A percentile compares a stretch with the other conserved stretches of the same genome.
These are phyloP conservation scores for Penicillium sp. DNA, from an alignment of 2,329 filamentous ascomycete species.

Conservation along the genomic window DNA sequence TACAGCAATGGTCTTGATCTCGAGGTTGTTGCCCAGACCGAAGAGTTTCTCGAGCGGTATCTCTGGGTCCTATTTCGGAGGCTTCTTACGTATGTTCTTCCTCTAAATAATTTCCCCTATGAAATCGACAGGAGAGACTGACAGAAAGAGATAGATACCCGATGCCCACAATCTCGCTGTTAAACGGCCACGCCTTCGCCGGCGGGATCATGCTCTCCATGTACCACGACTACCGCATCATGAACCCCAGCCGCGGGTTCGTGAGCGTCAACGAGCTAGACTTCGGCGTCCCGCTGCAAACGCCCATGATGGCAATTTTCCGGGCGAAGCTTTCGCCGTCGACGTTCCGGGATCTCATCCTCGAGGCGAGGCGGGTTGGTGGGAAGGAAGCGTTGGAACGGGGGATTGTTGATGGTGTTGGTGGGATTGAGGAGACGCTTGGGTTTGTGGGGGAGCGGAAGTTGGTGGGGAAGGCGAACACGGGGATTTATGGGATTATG, in stretches of 20 bases:
- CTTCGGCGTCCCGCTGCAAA: constrained; percentile 75
- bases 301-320: constrained; percentile 77
- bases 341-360: constrained; percentile 67
- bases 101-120: not conserved
- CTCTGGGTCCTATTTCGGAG: constrained; percentile 70
- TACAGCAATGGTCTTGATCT: constrained; percentile 85
- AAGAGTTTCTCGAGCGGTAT: constrained; percentile 64
- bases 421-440: constrained; percentile 67
- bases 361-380: constrained; percentile 74
- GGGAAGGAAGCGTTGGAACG: constrained; percentile 66
- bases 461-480: constrained; percentile 65
- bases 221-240: constrained; percentile 82
- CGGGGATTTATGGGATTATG: constrained; percentile 70
- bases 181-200: constrained; percentile 82
- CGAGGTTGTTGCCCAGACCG: constrained; percentile 63
- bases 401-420: constrained; percentile 72
- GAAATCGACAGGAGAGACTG: constrained; percentile 1
- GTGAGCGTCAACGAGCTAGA: constrained; percentile 82
- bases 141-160: constrained; percentile 58
- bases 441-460: constrained; percentile 63
- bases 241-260: constrained; percentile 72
- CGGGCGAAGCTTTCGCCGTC: constrained; percentile 65
- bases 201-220: constrained; percentile 81
- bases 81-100: constrained; percentile 59
- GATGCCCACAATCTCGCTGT: constrained; percentile 79